phyloP scores from a whole-genome alignment of 2,329 filamentous ascomycete species.

The Ceratocystis diversiconidia region DNA sequence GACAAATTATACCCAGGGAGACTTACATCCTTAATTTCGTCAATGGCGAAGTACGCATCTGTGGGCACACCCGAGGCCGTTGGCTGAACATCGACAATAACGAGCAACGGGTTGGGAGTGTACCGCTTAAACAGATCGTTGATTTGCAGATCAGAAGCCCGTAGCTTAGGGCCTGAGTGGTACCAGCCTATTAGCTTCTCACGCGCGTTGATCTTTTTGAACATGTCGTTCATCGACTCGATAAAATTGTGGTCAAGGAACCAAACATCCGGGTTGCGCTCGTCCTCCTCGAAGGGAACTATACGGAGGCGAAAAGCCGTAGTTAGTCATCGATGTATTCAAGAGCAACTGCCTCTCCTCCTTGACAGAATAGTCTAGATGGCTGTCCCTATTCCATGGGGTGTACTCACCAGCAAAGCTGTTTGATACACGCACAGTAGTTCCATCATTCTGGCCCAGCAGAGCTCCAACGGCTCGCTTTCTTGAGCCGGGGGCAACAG shows the following conservation, averaged over 20 bases:
- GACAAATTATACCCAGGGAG: background rate
- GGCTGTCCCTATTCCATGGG: background rate
- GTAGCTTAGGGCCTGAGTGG: slow-evolving; percentile 91
- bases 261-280: slow-evolving; percentile 97
- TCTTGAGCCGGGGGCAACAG: slow-evolving; percentile 69
- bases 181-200: slow-evolving; percentile 99
- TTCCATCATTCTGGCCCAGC: slow-evolving; percentile 88
- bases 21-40: slow-evolving; percentile 81
- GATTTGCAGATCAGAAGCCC: slow-evolving; percentile 94
- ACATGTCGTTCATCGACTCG: slow-evolving; percentile 99
- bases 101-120: slow-evolving; percentile 85
- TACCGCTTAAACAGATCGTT: slow-evolving; percentile 99
- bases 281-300: slow-evolving; percentile 98
- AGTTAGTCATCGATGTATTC: slow-evolving; percentile 12
- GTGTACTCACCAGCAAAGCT: slow-evolving; percentile 77
- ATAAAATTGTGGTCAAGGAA: slow-evolving; percentile 99
- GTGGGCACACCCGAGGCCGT: slow-evolving; percentile 96
- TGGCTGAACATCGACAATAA: slow-evolving; percentile 96
- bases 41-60: slow-evolving; percentile 96
- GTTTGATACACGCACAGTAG: slow-evolving; percentile 93
- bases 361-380: too few relatives aligned
- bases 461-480: slow-evolving; percentile 88
- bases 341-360: background rate
- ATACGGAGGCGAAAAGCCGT: slow-evolving; percentile 15
- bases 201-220: slow-evolving; percentile 98